phyloP scores from a whole-genome alignment of 805 yeast species.

The Nakazawaea sp. region DNA sequence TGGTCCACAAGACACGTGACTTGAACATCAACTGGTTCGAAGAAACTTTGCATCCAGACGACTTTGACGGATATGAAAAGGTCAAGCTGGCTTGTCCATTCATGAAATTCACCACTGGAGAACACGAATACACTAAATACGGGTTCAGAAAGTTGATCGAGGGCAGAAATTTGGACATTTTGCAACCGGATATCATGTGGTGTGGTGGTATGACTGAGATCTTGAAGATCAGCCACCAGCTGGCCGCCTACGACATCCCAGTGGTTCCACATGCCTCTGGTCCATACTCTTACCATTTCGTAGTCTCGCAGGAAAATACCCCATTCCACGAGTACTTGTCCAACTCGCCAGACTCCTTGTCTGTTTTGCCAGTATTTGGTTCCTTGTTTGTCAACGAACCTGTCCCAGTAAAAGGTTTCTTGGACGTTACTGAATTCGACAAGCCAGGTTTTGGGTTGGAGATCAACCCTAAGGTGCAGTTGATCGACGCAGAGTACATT shows the following conservation, averaged over 20 bases:
- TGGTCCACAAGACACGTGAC: constrained; percentile 35
- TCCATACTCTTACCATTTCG: constrained; percentile 45
- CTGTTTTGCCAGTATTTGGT: constrained; percentile 41
- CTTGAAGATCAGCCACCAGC: constrained; percentile 38
- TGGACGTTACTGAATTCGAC: constrained; percentile 31
- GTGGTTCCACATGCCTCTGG: constrained; percentile 51
- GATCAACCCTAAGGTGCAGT: constrained; percentile 33
- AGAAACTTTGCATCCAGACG: constrained; percentile 46
- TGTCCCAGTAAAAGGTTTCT: constrained; percentile 36
- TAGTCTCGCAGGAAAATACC: constrained; percentile 40
- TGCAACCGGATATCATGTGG: constrained; percentile 51
- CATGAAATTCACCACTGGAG: constrained; percentile 45
- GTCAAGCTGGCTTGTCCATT: constrained; percentile 40
- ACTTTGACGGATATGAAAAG: constrained; percentile 38
- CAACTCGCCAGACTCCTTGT: constrained; percentile 39
- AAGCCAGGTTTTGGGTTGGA: constrained; percentile 46
- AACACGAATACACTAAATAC: constrained; percentile 44
- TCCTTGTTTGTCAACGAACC: constrained; percentile 38
- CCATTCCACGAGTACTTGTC: constrained; percentile 48
- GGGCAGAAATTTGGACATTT: constrained; percentile 38
- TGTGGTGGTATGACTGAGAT: constrained; percentile 46
- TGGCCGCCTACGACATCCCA: constrained; percentile 46
- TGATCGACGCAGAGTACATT: constrained; percentile 32
- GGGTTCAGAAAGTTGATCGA: constrained; percentile 45
- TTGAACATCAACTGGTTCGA: constrained; percentile 47